Evolutionary conservation across 2,329 filamentous ascomycete species (phyloP), one percentile per base, ranked within the genome.

Genomic region (Penicillium sp.): DNA sequence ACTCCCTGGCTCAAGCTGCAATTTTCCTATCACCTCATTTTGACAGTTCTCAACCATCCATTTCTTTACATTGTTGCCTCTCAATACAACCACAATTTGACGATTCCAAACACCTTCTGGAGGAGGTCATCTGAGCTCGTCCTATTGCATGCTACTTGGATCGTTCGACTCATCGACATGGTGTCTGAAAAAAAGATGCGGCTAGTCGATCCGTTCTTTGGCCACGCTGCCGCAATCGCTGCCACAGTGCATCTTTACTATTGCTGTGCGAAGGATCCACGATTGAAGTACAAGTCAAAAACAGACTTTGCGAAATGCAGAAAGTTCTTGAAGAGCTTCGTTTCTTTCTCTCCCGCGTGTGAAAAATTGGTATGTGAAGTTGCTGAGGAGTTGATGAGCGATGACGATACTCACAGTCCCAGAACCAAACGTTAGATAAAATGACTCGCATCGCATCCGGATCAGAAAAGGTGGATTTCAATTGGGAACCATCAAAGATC

Each of bases 101-200:
- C 80, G 0, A 83, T 84, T 6, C 82, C 82, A 0, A 84, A 84
- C 58, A 82, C 81, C 0, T 85, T 85, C 58, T 85, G 83, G 83
- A 75, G 81, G 43, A 70, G 81, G 3, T 84, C 82, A 0, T 83
- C 81, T 0, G 83, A 85, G 64, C 69, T 83, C 13, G 83, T 82
- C 0, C 69, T 85, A 1, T 70, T 84, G 2, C 83, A 85, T 52
- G 78, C 81, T 1, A 85, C 83, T 0, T 85, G 83, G 83, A 79
- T 84, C 43, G 81, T 82, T 14, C 78, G 83, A 3, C 79, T 85
- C 70, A 83, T 85, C 40, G 82, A 84, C 52, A 84, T 84, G 82
- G 79, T 83, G 1, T 73, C 80, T 1, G 81, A 83, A 57, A 83
- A 83, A 70, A 77, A 81, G 55, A 72, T 84, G 10, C 76, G 76